These are phyloP conservation scores for Cutaneotrichosporon sp. DNA, from an alignment of 1,284 basidiomycete genomes.

Conservation along the genomic window DNA sequence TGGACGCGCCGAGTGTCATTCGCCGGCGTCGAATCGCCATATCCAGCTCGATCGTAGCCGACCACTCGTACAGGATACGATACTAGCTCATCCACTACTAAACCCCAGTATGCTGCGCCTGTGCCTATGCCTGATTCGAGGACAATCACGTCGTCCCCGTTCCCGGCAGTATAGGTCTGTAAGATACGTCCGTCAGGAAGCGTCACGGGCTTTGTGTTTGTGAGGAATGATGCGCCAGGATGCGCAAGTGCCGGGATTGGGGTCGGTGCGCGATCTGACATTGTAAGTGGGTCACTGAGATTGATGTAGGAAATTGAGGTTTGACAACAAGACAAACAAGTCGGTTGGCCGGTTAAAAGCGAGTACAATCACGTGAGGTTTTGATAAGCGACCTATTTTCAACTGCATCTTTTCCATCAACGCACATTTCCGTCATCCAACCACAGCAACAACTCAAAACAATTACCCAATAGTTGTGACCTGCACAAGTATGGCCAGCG, in stretches of 20 bases:
- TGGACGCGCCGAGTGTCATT: conserved; percentile 5
- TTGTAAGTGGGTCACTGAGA: neutral
- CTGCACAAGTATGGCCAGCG: no score
- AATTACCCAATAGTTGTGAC: no score
- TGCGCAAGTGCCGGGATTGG: neutral
- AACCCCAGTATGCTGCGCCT: conserved; percentile 16
- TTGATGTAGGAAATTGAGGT: no score
- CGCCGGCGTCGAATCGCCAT: neutral
- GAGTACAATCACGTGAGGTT: no score
- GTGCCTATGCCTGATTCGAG: conserved; percentile 9
- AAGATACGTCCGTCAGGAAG: conserved; percentile 6
- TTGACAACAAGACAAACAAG: no score
- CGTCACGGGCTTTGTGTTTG: neutral
- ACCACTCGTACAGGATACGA: neutral
- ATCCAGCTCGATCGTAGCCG: conserved; percentile 14
- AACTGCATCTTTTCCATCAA: no score
- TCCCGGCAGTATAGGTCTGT: conserved; percentile 12
- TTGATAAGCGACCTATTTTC: no score
- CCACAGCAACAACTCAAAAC: no score
- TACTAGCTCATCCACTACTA: conserved; percentile 3
- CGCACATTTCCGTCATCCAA: no score
- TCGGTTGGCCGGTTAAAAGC: no score
- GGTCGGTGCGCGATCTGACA: neutral
- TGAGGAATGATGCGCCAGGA: conserved; percentile 7
- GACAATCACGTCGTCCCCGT: conserved; percentile 9